Evolutionary conservation across 345 rosid genomes (phyloP), one percentile per base, ranked within the genome.

Genomic region (Syzygium aromaticum): DNA sequence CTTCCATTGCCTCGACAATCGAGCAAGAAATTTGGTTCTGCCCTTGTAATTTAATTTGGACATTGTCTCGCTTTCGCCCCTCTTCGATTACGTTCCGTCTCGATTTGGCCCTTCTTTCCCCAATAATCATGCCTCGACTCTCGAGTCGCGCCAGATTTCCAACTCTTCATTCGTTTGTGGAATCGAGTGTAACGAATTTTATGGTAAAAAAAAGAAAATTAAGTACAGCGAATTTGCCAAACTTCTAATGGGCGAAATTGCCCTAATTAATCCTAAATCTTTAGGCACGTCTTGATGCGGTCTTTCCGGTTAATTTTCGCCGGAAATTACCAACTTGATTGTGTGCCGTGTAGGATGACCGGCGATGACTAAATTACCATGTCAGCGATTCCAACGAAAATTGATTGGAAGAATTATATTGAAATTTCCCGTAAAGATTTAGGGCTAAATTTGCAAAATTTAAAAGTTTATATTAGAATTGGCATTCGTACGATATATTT

Each of bases 321-420:
- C 9, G 7, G 2, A 67, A 67, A 67, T 67, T 1, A 0, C 7
- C 19, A 2, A 67, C 3, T 2, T 30, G 21, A 7, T 3, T 2
- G 0, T 16, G 0, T 64, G 23, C 3, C 40, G 16, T 2, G 1
- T 64, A 64, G 0, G 19, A 0, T 0, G 16, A 0, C 11, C 2
- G 21, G 43, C 0, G 2, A 64, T 67, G 1, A 30, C 22, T 67
- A 30, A 17, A 67, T 3, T 2, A 23, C 4, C 43, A 16, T 7
- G 78, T 64, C 22, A 64, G 33, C 4, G 27, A 23, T 56, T 56
- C 6, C 2, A 0, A 11, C 2, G 11, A 33, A 67, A 33, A 67
- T 67, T 33, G 13, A 17, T 6, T 2, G 0, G 11, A 30, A 33
- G 3, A 3, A 4, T 67, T n/a, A 17, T 33, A n/a, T 61, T n/a